phyloP scores from a whole-genome alignment of 305 asterid species.

The Fraxinus sp. region DNA sequence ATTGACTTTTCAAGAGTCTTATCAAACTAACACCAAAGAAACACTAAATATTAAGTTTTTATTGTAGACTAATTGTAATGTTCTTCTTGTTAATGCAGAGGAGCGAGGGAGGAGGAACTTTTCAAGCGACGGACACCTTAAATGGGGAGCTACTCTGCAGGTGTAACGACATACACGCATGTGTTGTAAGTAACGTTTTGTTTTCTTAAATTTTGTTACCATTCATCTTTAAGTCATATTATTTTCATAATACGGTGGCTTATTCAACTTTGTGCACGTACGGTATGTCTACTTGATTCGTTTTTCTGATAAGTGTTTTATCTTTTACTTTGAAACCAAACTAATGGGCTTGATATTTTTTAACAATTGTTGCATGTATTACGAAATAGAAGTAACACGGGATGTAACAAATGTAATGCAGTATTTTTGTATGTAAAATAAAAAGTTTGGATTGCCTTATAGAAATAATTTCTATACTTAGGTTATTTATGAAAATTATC shows the following conservation, averaged over 20 bases:
- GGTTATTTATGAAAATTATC: neutral
- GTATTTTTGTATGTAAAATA: neutral
- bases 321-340: neutral
- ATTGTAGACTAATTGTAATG: neutral
- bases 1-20: neutral
- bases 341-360: neutral
- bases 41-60: neutral
- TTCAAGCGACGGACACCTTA: conserved; percentile 53
- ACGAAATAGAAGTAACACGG: neutral
- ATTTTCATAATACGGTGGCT: neutral
- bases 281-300: neutral
- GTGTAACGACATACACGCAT: conserved; percentile 61
- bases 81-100: conserved; percentile 43
- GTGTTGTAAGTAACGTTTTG: conserved; percentile 39
- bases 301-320: neutral
- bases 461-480: too few species aligned
- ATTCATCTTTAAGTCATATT: neutral
- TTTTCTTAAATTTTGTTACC: too few species aligned
- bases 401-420: neutral
- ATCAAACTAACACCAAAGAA: neutral
- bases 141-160: conserved; percentile 77
- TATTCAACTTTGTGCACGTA: neutral
- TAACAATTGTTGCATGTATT: too few species aligned
- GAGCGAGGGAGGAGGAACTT: conserved; percentile 85
- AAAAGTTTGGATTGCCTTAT: neutral